Conservation (phyloP, 192 early-diverging fungal genomes). For the Entomortierella lignicola region DNA sequence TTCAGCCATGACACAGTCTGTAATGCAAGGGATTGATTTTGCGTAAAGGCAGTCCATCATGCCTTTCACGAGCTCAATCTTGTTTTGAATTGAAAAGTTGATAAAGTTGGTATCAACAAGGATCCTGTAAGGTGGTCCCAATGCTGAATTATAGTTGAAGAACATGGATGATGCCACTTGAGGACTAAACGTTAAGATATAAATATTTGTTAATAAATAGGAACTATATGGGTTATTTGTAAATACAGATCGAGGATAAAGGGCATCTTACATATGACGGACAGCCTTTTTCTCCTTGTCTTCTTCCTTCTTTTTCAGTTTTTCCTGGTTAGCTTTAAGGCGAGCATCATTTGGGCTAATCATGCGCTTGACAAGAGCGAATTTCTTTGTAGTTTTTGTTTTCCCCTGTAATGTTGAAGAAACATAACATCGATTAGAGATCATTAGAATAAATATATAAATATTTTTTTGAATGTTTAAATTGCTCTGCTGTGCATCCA, state of each 20-base stretch:
- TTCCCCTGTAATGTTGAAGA: constrained; percentile 70
- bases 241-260: too few species aligned
- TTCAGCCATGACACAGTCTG: constrained; percentile 99
- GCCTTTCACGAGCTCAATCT: constrained; percentile 93
- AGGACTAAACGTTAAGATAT: constrained; percentile 60
- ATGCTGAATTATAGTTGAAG: constrained; percentile 95
- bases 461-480: too few species aligned
- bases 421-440: background rate
- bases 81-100: constrained; percentile 99
- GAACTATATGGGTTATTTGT: too few species aligned
- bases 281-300: constrained; percentile 78
- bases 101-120: constrained; percentile 99
- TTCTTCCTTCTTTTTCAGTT: constrained; percentile 72
- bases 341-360: constrained; percentile 91
- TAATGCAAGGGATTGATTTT: constrained; percentile 97
- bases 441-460: too few species aligned
- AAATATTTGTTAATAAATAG: background rate
- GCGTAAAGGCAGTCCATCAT: constrained; percentile 99
- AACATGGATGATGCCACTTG: constrained; percentile 95
- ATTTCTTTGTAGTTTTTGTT: constrained; percentile 93
- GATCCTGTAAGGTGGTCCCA: constrained; percentile 96
- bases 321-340: constrained; percentile 82
- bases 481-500: too few species aligned
- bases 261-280: constrained; percentile 61
- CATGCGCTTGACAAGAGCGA: constrained; percentile 94